phyloP scores from a whole-genome alignment of 2,329 filamentous ascomycete genomes.

The Boeremia exigua region DNA sequence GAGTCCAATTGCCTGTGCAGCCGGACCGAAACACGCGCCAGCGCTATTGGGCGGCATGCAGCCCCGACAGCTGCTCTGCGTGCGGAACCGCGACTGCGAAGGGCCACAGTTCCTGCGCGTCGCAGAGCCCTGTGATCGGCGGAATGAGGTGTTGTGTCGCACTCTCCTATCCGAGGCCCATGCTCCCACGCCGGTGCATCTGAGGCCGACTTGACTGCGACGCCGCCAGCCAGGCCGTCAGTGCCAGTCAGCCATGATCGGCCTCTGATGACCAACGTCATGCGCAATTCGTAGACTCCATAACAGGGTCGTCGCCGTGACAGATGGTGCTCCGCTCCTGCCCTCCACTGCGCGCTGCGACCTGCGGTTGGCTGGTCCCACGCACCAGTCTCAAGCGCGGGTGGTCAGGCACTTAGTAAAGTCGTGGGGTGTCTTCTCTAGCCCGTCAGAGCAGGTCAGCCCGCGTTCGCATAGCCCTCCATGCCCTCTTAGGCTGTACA shows the following conservation, averaged over 20 bases:
- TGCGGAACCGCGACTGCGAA: too few relatives aligned
- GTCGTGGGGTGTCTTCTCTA: constrained; percentile 20
- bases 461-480: constrained; percentile 16
- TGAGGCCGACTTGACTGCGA: constrained; percentile 11
- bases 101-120: not conserved
- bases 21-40: constrained; percentile 8
- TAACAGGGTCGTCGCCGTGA: not conserved
- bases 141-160: not conserved
- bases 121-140: not conserved
- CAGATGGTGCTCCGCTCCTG: not conserved
- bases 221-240: not conserved
- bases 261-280: not conserved
- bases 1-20: not conserved
- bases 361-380: constrained; percentile 1
- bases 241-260: not conserved
- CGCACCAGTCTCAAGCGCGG: constrained; percentile 2
- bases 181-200: constrained; percentile 14
- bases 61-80: not conserved
- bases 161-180: not conserved
- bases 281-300: not conserved
- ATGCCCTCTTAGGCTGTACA: constrained; percentile 13
- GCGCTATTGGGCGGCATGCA: not conserved
- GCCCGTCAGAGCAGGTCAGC: constrained; percentile 12
- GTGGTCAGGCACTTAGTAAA: constrained; percentile 18
- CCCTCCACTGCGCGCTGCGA: not conserved